Evolutionary conservation across 805 yeast genomes (phyloP).

Genomic region (Millerozyma miso): DNA sequence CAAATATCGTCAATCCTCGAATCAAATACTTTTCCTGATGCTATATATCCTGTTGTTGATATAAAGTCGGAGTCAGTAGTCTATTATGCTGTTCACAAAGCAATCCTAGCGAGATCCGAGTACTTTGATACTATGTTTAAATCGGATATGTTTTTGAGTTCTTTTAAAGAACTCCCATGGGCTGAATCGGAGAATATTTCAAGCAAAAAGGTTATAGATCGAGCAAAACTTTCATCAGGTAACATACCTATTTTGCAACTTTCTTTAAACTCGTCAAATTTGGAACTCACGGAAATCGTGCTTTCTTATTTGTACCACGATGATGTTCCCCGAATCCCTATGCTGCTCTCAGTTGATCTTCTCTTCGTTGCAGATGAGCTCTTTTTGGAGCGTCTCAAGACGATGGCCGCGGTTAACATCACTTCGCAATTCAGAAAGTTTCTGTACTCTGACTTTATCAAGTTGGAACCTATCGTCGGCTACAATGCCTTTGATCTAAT

Average conservation of each 20-base stretch:
- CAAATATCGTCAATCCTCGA: slow-evolving; percentile 21
- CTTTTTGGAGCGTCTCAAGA: slow-evolving; percentile 58
- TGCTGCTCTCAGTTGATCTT: slow-evolving; percentile 49
- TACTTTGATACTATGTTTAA: slow-evolving; percentile 63
- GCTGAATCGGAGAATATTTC: slow-evolving; percentile 5
- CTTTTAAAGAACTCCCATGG: slow-evolving; percentile 14
- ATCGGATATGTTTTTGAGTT: slow-evolving; percentile 31
- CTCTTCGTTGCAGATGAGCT: slow-evolving; percentile 57
- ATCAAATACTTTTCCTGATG: slow-evolving; percentile 40
- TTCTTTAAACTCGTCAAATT: slow-evolving; percentile 10
- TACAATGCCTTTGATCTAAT: slow-evolving; percentile 53
- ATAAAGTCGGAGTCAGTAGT: slow-evolving; percentile 19
- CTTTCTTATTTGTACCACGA: slow-evolving; percentile 60
- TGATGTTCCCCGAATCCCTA: slow-evolving; percentile 44
- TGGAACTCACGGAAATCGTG: slow-evolving; percentile 44
- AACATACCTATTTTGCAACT: slow-evolving; percentile 13
- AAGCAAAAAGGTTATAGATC: slow-evolving; percentile 10
- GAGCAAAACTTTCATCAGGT: slow-evolving; percentile 6
- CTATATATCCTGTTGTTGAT: slow-evolving; percentile 37
- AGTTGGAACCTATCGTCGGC: slow-evolving; percentile 18
- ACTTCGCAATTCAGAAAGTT: slow-evolving; percentile 24
- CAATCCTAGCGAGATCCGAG: slow-evolving; percentile 56
- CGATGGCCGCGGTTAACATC: slow-evolving; percentile 53
- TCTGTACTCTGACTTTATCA: slow-evolving; percentile 14
- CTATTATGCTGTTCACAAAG: slow-evolving; percentile 61